Evolutionary conservation across 352 stramenopile genomes (phyloP), one percentile per base, ranked within the genome.

Genomic region (Globisporangium okanoganense): DNA sequence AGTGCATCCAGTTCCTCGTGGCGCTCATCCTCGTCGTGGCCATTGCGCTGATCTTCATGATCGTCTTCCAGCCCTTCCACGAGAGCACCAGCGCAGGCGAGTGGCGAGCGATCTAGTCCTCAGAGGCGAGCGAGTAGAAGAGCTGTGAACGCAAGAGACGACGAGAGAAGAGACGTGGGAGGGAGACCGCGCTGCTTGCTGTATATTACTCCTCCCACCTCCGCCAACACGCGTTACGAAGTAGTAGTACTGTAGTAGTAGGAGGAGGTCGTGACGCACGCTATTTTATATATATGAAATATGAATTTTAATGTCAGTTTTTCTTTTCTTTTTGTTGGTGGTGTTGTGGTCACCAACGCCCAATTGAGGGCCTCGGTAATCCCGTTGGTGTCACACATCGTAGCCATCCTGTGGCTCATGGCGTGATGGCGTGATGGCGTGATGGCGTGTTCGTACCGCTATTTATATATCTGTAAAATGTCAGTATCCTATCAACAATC

Each of bases 1-100:
- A 81, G 65, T 90, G 80, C 64, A 78, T 90, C 58, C 80, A 88
- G 65, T 86, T 89, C 56, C 69, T 90, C 14, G 76, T 90, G 54
- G 78, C 74, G 18, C 75, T 90, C n/a, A 82, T 90, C 55, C 64
- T 90, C 31, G 72, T 88, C 40, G 79, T 90, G 54, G 78, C 78
- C 25, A 71, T 83, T 51, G 74, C 72, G 61, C 73, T 90, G 12
- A 79, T 90, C 29, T 62, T 90, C 54, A 70, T 90, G 44, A 85
- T 90, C 63, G 82, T 90, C 47, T 79, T 90, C 68, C 69, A 88
- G 59, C 76, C 76, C 8, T 87, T 77, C 56, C 44, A 49, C 29
- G 51, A 66, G 51, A 35, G 25, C 41, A 27, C 13, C 29, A 22
- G 27, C 41, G 13, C 18, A 8, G 33, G 35, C 57, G 57, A 18